Evolutionary conservation across 176 grass and related monocot species (phyloP).

Genomic region (Metroxylon sagu): DNA sequence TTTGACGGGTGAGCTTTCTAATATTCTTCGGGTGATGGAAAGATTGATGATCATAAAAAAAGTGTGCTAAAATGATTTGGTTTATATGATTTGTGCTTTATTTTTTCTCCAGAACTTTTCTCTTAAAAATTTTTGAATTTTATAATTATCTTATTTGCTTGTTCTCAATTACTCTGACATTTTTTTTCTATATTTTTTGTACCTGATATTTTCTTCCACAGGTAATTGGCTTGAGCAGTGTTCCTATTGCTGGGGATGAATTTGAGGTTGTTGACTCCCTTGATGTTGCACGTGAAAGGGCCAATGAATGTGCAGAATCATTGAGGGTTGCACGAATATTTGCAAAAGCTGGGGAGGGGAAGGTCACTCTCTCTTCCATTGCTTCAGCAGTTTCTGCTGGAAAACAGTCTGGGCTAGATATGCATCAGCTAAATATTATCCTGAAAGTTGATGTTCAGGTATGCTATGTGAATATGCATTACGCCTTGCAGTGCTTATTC

Average conservation of each 20-base stretch:
- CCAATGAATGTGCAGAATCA: conserved; percentile 41
- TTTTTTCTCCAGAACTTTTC: no score
- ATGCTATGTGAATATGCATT: conserved; percentile 1
- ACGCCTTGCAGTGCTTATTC: conserved; percentile 2
- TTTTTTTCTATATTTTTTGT: background rate
- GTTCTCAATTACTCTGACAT: background rate
- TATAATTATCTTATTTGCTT: conserved; percentile 6
- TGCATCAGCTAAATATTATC: conserved; percentile 82
- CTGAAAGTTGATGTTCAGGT: conserved; percentile 99
- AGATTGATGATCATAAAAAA: no score
- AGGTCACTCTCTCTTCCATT: conserved; percentile 76
- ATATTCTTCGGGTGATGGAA: no score
- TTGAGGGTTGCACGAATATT: conserved; percentile 62
- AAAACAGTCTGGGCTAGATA: conserved; percentile 68
- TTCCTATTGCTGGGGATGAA: conserved; percentile 86
- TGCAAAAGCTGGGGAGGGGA: conserved; percentile 75
- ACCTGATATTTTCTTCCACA: background rate
- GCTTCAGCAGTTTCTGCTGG: conserved; percentile 59
- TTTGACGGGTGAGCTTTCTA: no score
- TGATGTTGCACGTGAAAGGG: conserved; percentile 50
- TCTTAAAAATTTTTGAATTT: no score
- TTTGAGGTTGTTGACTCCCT: conserved; percentile 73
- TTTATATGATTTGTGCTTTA: no score
- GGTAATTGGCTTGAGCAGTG: conserved; percentile 80
- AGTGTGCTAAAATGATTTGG: no score